phyloP scores from a whole-genome alignment of 257 asterid species.

The Ilex aquifolium region DNA sequence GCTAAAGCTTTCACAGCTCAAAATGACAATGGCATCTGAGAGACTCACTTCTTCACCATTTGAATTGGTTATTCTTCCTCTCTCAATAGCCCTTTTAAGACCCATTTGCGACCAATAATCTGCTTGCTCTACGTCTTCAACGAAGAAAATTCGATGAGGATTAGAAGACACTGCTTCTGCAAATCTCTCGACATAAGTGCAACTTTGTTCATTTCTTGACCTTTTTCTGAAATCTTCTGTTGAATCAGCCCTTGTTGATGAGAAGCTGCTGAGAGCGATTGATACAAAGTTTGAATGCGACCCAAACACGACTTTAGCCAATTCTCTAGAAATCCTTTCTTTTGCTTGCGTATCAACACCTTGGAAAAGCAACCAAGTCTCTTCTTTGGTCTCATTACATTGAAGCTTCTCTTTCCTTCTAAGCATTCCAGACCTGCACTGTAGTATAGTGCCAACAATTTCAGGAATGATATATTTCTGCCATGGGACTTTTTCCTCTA shows the following conservation, averaged over 20 bases:
- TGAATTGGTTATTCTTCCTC: background rate
- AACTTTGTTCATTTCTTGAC: background rate
- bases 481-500: slow-evolving; percentile 2
- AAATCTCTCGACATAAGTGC: background rate
- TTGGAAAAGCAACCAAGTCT: background rate
- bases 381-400: background rate
- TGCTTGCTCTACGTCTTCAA: background rate
- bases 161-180: background rate
- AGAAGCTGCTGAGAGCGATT: background rate
- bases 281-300: background rate
- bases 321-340: background rate
- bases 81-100: background rate
- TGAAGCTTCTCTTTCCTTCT: background rate
- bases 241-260: background rate
- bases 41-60: background rate
- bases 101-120: slow-evolving; percentile 3
- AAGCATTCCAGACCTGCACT: background rate
- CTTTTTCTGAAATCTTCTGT: background rate
- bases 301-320: background rate
- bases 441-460: background rate
- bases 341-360: background rate
- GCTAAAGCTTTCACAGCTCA: slow-evolving; percentile 1
- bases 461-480: slow-evolving; percentile 1
- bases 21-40: background rate
- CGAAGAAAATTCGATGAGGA: background rate